These are phyloP conservation scores for Cucurbita argyrosperma DNA, from an alignment of 306 rosid species.

Conservation along the genomic window DNA sequence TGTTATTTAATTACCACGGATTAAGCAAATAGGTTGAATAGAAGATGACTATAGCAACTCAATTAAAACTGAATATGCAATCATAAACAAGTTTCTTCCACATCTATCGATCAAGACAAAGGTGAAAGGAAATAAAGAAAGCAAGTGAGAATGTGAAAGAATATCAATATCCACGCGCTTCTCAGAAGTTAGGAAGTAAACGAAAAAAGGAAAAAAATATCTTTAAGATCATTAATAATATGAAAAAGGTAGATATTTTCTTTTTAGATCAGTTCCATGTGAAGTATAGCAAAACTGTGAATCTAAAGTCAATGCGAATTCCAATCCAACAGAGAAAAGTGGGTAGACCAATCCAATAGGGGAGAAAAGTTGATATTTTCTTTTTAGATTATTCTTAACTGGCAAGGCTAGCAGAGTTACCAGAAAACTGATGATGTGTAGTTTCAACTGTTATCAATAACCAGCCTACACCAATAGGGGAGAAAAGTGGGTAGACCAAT, in stretches of 20 bases:
- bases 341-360: too few relatives aligned
- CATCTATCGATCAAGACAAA: background rate
- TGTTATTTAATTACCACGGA: background rate
- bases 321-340: too few relatives aligned
- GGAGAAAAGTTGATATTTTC: too few relatives aligned
- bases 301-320: background rate
- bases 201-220: background rate
- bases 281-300: background rate
- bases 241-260: background rate
- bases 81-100: background rate
- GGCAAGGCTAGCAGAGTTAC: background rate
- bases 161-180: background rate
- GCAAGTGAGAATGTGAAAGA: background rate
- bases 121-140: background rate
- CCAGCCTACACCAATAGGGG: background rate
- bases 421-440: background rate
- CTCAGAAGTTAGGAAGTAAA: background rate
- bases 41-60: background rate
- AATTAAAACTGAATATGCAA: background rate
- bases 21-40: background rate
- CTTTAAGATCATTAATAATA: background rate
- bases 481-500: background rate
- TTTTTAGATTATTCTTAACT: background rate
- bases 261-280: background rate
- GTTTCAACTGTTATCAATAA: background rate